These are phyloP conservation scores for Dunaliella salina DNA, from an alignment of 163 green algal species.

Conservation along the genomic window DNA sequence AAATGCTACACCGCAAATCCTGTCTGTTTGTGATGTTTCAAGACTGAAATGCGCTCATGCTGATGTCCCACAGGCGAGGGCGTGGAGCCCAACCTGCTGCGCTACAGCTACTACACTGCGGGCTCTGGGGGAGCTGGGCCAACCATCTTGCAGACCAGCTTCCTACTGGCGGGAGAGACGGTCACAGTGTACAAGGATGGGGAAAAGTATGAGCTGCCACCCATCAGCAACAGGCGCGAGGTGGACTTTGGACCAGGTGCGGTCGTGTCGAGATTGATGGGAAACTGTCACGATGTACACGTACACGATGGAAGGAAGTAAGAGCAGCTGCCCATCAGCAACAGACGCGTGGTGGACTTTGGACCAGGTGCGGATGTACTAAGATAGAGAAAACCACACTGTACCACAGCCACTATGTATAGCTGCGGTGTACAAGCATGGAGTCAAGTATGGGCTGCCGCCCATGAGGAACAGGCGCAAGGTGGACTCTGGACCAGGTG, in stretches of 20 bases:
- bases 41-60: too few relatives aligned
- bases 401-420: too few relatives aligned
- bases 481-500: conserved; percentile 87
- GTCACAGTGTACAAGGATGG: conserved; percentile 22
- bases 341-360: conserved; percentile 83
- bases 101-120: conserved; percentile 94
- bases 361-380: conserved; percentile 55
- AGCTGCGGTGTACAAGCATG: conserved; percentile 20
- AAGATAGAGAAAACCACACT: too few relatives aligned
- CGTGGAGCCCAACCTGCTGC: conserved; percentile 61
- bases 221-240: conserved; percentile 67
- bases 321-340: conserved; percentile 63
- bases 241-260: conserved; percentile 87
- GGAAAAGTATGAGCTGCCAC: conserved; percentile 51
- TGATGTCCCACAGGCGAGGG: conserved; percentile 35
- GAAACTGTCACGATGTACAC: conserved; percentile 21
- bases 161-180: conserved; percentile 50
- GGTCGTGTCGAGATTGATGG: not conserved
- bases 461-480: conserved; percentile 68
- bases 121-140: conserved; percentile 80
- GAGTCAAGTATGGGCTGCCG: conserved; percentile 48
- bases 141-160: conserved; percentile 90
- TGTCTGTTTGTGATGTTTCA: too few relatives aligned
- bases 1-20: too few relatives aligned
- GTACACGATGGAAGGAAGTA: conserved; percentile 44